Conservation (phyloP, 2,329 filamentous ascomycete genomes). For the Colletotrichum spaethianum region DNA sequence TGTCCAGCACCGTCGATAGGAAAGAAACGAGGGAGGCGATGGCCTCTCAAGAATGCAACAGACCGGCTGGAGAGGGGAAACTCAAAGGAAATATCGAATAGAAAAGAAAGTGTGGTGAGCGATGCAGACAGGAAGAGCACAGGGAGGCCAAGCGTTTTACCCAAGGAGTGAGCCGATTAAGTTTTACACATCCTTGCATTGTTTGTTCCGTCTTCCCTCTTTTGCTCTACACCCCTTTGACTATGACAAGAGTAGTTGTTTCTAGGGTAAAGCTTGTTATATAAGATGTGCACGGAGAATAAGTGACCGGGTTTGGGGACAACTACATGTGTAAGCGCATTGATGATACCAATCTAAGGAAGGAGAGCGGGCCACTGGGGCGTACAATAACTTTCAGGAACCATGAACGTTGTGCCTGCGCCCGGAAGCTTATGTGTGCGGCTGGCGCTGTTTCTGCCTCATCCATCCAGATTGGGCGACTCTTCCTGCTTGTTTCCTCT, state of each 20-base stretch:
- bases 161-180: conserved; percentile 28
- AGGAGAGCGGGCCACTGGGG: neutral
- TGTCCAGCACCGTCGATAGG: conserved; percentile 38
- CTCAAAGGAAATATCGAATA: conserved; percentile 7
- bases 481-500: conserved; percentile 9
- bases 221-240: neutral
- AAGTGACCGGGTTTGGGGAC: neutral
- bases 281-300: conserved; percentile 1
- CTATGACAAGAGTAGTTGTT: conserved; percentile 12
- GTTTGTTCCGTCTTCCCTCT: neutral
- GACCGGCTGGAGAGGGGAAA: conserved; percentile 8
- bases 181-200: conserved; percentile 26
- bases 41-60: conserved; percentile 3
- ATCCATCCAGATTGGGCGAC: neutral
- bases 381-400: conserved; percentile 8
- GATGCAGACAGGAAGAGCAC: conserved; percentile 29
- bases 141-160: conserved; percentile 14
- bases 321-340: neutral
- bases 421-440: neutral
- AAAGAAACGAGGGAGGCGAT: conserved; percentile 18
- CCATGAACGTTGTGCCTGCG: neutral
- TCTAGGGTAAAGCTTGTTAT: conserved; percentile 35
- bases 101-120: conserved; percentile 26
- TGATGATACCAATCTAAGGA: neutral
- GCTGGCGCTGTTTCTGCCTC: neutral